phyloP scores from a whole-genome alignment of 2,329 filamentous ascomycete species.

The Penicillium sp. region DNA sequence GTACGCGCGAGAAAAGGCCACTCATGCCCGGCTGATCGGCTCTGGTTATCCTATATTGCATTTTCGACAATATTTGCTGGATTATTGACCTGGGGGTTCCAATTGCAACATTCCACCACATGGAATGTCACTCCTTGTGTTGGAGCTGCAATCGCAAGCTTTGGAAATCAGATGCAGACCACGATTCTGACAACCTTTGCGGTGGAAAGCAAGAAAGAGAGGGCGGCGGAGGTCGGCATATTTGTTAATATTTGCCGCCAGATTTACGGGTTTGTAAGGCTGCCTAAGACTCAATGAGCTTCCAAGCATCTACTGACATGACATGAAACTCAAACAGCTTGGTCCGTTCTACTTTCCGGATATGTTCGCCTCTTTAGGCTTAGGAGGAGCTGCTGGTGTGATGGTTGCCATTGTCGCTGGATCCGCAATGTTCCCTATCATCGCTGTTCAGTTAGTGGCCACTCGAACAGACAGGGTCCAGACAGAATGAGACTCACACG shows the following conservation, averaged over 20 bases:
- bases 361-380: slow-evolving; percentile 43
- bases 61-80: slow-evolving; percentile 57
- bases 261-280: slow-evolving; percentile 57
- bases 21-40: slow-evolving; percentile 54
- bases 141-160: slow-evolving; percentile 56
- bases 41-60: slow-evolving; percentile 63
- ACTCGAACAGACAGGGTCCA: neutral
- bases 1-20: slow-evolving; percentile 27
- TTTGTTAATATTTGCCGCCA: slow-evolving; percentile 63
- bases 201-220: slow-evolving; percentile 60
- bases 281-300: slow-evolving; percentile 15
- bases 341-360: slow-evolving; percentile 41
- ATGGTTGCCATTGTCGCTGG: slow-evolving; percentile 42
- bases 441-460: slow-evolving; percentile 34
- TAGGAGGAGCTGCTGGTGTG: slow-evolving; percentile 41
- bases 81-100: slow-evolving; percentile 59
- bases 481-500: no score
- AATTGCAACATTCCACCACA: slow-evolving; percentile 49
- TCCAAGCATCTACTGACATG: neutral
- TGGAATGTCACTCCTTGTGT: slow-evolving; percentile 64
- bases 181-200: slow-evolving; percentile 65
- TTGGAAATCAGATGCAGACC: slow-evolving; percentile 65
- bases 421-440: slow-evolving; percentile 35
- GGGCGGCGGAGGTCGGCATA: slow-evolving; percentile 60
- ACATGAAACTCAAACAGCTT: slow-evolving; percentile 9